These are phyloP conservation scores for Curvularia spicifera DNA, from an alignment of 2,329 filamentous ascomycete genomes.

Conservation along the genomic window DNA sequence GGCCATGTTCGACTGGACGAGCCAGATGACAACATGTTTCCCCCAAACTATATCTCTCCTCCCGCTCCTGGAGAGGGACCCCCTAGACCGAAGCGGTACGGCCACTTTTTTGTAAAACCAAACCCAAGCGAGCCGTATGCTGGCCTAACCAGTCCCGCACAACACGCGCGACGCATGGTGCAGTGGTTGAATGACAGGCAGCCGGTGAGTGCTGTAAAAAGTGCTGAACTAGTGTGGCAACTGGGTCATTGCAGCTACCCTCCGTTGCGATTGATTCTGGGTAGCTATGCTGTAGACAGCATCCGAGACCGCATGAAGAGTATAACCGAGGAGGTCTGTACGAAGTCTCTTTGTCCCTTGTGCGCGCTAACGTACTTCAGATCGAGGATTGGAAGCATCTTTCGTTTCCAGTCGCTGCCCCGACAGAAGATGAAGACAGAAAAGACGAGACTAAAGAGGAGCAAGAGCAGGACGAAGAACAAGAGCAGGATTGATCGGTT, in stretches of 20 bases:
- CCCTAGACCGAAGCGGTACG: constrained; percentile 73
- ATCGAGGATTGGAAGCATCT: constrained; percentile 41
- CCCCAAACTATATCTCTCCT: constrained; percentile 30
- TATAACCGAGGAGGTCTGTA: constrained; percentile 83
- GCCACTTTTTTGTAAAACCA: constrained; percentile 89
- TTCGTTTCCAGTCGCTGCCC: constrained; percentile 28
- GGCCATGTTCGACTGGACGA: constrained; percentile 89
- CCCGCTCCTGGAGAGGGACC: constrained; percentile 43
- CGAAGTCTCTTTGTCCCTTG: neutral
- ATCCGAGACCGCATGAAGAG: constrained; percentile 87
- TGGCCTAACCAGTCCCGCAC: constrained; percentile 76
- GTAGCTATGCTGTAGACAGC: constrained; percentile 94
- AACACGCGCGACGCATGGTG: constrained; percentile 88
- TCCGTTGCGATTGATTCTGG: constrained; percentile 82
- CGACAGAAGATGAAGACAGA: constrained; percentile 30
- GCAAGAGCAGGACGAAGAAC: constrained; percentile 33
- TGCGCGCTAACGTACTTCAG: constrained; percentile 13
- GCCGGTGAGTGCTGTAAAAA: constrained; percentile 90
- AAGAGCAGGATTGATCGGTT: constrained; percentile 29
- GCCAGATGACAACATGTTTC: constrained; percentile 58
- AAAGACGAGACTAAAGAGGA: constrained; percentile 27
- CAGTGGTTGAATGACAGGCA: constrained; percentile 94
- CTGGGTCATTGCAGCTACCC: constrained; percentile 94
- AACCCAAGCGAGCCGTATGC: constrained; percentile 79
- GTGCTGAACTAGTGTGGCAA: constrained; percentile 91